phyloP scores from a whole-genome alignment of 371 early-diverging fungal species.

The Quaeritorhiza haematococci region DNA sequence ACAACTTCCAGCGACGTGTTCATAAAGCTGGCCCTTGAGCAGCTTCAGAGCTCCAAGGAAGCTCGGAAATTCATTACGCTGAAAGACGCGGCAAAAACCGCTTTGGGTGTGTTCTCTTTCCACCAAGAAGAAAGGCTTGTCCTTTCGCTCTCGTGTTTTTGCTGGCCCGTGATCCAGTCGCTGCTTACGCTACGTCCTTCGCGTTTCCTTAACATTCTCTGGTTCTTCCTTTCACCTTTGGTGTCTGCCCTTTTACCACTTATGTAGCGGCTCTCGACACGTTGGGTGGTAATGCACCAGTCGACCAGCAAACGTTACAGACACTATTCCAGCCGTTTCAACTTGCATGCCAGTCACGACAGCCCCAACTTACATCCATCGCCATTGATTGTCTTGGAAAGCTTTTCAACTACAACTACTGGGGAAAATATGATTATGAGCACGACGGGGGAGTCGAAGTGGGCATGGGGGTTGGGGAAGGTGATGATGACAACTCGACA shows the following conservation, averaged over 20 bases:
- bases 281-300: neutral
- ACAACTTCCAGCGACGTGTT: conserved; percentile 30
- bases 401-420: conserved; percentile 50
- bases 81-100: conserved; percentile 23
- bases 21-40: conserved; percentile 40
- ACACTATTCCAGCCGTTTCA: conserved; percentile 38
- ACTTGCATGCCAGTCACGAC: conserved; percentile 45
- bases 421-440: conserved; percentile 30
- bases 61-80: conserved; percentile 25
- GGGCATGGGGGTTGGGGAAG: neutral
- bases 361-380: conserved; percentile 29
- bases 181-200: no score
- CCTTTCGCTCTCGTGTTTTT: no score
- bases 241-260: neutral
- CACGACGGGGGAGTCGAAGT: neutral
- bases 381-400: conserved; percentile 53
- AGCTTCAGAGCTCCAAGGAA: conserved; percentile 33
- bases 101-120: no score
- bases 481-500: neutral
- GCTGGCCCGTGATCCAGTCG: no score
- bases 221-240: neutral
- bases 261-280: conserved; percentile 22
- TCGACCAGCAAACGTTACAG: neutral
- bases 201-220: neutral
- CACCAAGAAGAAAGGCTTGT: no score